Evolutionary conservation across 2,329 filamentous ascomycete genomes (phyloP).

Genomic region (Fusarium buharicum): DNA sequence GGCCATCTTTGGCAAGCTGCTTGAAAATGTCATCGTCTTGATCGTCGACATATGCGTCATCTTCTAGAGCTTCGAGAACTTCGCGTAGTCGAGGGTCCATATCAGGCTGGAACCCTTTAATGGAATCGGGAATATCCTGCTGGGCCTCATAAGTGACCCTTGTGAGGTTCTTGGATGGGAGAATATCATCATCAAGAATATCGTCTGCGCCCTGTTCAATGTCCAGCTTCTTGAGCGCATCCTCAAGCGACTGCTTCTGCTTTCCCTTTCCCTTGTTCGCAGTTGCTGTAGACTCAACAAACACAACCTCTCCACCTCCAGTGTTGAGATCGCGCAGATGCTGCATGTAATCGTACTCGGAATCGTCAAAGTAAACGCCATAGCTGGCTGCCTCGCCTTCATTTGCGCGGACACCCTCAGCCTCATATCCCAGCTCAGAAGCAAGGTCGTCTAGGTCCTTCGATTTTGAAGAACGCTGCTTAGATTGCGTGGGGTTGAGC

Average conservation of each 20-base stretch:
- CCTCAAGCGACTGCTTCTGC: conserved; percentile 81
- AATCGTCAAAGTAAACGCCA: conserved; percentile 94
- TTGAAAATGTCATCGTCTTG: conserved; percentile 90
- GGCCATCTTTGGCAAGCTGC: conserved; percentile 72
- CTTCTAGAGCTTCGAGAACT: conserved; percentile 91
- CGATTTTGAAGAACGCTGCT: conserved; percentile 55
- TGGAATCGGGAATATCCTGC: conserved; percentile 89
- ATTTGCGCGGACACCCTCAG: conserved; percentile 77
- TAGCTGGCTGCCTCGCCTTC: conserved; percentile 96
- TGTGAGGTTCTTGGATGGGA: conserved; percentile 82
- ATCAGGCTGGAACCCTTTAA: conserved; percentile 94
- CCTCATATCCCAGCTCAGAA: conserved; percentile 77
- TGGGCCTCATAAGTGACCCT: conserved; percentile 88
- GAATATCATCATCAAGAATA: conserved; percentile 76
- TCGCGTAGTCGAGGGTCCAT: conserved; percentile 96
- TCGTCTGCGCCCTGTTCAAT: conserved; percentile 64
- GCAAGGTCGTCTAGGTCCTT: conserved; percentile 80
- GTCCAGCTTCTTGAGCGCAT: conserved; percentile 76
- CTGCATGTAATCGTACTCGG: conserved; percentile 99
- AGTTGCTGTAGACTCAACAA: conserved; percentile 77
- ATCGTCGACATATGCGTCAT: conserved; percentile 92
- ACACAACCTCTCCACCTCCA: conserved; percentile 80
- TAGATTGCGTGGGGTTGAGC: conserved; percentile 73
- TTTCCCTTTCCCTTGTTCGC: conserved; percentile 77
- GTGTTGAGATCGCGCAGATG: conserved; percentile 89